phyloP scores from a whole-genome alignment of 2,329 filamentous ascomycete species.

The Nigrospora osmanthi region DNA sequence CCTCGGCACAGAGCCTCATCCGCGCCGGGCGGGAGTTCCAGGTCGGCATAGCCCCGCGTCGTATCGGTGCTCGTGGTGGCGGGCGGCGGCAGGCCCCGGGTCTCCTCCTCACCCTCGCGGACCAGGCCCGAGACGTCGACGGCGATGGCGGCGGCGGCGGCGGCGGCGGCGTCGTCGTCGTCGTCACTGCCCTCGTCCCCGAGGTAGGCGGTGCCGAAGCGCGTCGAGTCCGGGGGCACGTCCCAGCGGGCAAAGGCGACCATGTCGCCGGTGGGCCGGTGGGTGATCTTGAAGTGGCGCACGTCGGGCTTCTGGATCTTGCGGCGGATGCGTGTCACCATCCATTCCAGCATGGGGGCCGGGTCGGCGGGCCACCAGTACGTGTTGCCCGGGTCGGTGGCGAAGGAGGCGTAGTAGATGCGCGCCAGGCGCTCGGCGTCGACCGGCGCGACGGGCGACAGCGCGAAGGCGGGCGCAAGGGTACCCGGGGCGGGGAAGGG shows the following conservation, averaged over 20 bases:
- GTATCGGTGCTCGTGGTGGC: no score
- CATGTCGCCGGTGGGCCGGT: slow-evolving; percentile 15
- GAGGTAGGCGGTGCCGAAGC: slow-evolving; percentile 13
- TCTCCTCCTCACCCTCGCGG: slow-evolving; percentile 3
- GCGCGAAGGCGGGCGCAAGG: slow-evolving; percentile 13
- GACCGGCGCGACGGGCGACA: slow-evolving; percentile 14
- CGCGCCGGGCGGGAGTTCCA: slow-evolving; percentile 19
- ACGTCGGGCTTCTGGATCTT: slow-evolving; percentile 19
- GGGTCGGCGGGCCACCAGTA: slow-evolving; percentile 20
- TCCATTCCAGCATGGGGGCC: slow-evolving; percentile 18
- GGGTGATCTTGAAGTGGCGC: slow-evolving; percentile 23
- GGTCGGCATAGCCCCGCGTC: neutral
- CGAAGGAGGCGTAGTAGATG: slow-evolving; percentile 19
- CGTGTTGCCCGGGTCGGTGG: slow-evolving; percentile 11
- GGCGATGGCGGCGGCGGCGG: no score
- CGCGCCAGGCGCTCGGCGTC: slow-evolving; percentile 20
- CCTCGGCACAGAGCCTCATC: slow-evolving; percentile 15
- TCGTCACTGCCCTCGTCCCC: slow-evolving; percentile 1
- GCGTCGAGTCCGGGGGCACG: slow-evolving; percentile 16
- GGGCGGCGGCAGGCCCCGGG: no score
- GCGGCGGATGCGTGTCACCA: slow-evolving; percentile 14
- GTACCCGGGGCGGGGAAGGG: slow-evolving; percentile 15
- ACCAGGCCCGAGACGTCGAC: slow-evolving; percentile 7
- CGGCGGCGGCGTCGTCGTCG: neutral
- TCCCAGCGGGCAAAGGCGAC: slow-evolving; percentile 25